Evolutionary conservation across 2,329 filamentous ascomycete species (phyloP).

Genomic region (Fusarium virguliforme): DNA sequence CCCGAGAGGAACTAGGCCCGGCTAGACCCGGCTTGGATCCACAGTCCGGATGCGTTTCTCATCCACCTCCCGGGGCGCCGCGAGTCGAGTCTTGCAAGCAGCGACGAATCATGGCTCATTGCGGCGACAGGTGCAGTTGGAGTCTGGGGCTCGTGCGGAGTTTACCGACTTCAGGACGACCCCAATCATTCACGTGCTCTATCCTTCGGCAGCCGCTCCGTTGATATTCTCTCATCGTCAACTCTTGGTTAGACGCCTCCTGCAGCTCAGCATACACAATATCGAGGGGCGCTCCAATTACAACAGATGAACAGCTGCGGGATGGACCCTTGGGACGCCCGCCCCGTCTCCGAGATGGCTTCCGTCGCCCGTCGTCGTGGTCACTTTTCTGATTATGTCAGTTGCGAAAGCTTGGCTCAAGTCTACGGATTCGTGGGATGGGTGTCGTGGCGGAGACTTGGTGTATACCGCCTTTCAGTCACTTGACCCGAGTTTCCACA

Average conservation of each 20-base stretch:
- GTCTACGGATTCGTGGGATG: neutral
- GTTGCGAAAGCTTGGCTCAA: neutral
- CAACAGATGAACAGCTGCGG: neutral
- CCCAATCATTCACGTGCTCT: neutral
- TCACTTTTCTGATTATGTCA: neutral
- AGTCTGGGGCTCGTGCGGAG: constrained; percentile 5
- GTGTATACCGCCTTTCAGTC: constrained; percentile 6
- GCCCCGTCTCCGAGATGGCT: constrained; percentile 2
- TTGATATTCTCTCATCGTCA: neutral
- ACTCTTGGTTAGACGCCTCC: neutral
- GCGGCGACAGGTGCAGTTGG: constrained; percentile 1
- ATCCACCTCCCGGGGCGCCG: neutral
- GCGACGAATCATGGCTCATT: constrained; percentile 9
- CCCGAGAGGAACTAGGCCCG: constrained; percentile 13
- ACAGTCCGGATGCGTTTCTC: constrained; percentile 16
- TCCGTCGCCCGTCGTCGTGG: neutral
- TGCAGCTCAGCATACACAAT: neutral
- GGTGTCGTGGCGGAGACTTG: constrained; percentile 3
- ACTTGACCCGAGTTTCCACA: neutral
- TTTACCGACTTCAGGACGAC: neutral
- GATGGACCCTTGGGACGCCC: neutral
- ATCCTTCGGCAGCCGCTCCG: neutral
- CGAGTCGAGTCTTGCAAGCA: constrained; percentile 2
- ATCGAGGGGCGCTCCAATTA: neutral
- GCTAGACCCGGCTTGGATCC: constrained; percentile 9